These are phyloP conservation scores for Chimonanthus praecox DNA, from an alignment of 164 flowering plant species.

Conservation along the genomic window DNA sequence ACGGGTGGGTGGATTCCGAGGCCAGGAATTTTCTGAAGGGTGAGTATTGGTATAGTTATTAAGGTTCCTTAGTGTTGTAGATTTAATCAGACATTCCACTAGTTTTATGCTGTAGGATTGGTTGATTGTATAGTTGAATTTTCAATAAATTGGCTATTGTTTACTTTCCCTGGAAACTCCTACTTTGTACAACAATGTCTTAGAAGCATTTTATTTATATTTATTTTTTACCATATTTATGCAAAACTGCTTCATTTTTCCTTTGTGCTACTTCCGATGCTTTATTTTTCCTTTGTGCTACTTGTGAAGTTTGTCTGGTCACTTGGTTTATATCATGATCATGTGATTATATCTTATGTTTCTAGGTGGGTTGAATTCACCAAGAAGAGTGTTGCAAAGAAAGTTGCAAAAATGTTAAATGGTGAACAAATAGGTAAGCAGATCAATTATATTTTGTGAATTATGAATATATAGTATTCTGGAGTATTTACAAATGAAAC, in stretches of 20 bases:
- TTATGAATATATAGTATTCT: too few species aligned
- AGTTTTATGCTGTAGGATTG: too few species aligned
- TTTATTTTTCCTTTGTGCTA: neutral
- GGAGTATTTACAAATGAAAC: neutral
- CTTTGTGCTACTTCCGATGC: neutral
- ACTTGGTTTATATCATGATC: neutral
- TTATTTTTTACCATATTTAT: neutral
- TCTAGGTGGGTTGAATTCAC: conserved; percentile 93
- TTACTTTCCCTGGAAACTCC: neutral
- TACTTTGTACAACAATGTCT: neutral
- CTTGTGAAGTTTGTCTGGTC: neutral
- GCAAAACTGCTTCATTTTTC: neutral
- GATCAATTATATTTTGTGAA: neutral
- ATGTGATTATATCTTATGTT: neutral
- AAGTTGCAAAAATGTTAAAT: conserved; percentile 71
- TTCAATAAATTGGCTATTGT: neutral
- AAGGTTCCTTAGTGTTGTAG: neutral
- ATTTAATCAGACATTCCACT: too few species aligned
- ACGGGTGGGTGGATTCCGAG: conserved; percentile 60
- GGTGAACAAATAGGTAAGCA: conserved; percentile 83
- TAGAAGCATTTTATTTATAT: neutral
- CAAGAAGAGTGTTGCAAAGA: conserved; percentile 68
- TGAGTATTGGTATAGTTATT: conserved; percentile 22
- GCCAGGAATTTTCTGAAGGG: conserved; percentile 81
- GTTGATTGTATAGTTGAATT: neutral